Percentiles rank a stretch among this genome's conserved stretches.
Conservation (phyloP, 345 rosid genomes). For the Aquilaria yunnanensis region DNA sequence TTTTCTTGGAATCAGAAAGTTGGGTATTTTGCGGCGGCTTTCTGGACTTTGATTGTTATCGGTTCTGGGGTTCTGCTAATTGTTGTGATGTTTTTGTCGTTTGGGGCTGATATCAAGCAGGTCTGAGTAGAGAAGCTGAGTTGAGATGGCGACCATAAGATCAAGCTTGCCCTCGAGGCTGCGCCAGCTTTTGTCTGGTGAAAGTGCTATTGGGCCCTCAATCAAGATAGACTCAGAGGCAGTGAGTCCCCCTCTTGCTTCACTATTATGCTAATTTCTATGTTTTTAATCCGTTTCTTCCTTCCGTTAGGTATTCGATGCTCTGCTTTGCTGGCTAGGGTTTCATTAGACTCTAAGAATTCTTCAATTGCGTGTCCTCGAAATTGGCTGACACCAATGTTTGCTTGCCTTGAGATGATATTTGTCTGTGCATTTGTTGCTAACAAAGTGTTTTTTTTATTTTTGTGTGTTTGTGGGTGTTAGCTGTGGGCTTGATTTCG, state of each 20-base stretch:
- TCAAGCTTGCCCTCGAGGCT: conserved; percentile 87
- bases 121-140: conserved; percentile 36
- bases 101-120: conserved; percentile 14
- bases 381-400: too few relatives aligned
- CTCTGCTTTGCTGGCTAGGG: background rate
- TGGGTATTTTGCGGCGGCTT: conserved; percentile 6
- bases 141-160: conserved; percentile 70
- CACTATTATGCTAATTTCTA: too few relatives aligned
- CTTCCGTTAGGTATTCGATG: background rate
- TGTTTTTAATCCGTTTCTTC: background rate
- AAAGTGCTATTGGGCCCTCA: conserved; percentile 68
- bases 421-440: too few relatives aligned
- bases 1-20: background rate
- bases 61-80: conserved; percentile 7
- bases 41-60: conserved; percentile 8
- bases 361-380: background rate
- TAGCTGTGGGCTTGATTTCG: too few relatives aligned
- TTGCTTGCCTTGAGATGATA: too few relatives aligned
- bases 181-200: conserved; percentile 87
- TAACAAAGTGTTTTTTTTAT: too few relatives aligned
- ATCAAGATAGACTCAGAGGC: conserved; percentile 79
- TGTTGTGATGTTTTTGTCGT: background rate
- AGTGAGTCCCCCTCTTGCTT: conserved; percentile 37
- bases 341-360: background rate
- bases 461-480: too few relatives aligned